Evolutionary conservation across 345 rosid species (phyloP).

Genomic region (Sonneratia caseolaris): DNA sequence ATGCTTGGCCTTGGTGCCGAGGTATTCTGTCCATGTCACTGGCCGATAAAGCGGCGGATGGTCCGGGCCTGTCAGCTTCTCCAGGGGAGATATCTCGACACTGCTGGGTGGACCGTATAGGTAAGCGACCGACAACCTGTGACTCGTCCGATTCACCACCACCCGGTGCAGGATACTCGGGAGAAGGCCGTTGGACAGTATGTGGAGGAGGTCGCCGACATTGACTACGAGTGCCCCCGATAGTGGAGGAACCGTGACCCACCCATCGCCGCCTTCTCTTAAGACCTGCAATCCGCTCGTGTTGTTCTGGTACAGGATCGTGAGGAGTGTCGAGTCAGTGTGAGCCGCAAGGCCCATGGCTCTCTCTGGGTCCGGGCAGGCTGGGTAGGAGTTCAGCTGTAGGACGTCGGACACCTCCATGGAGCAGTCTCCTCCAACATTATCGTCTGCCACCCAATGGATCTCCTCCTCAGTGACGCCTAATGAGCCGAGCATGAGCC

Average conservation of each 20-base stretch:
- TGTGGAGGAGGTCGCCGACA: constrained; percentile 39
- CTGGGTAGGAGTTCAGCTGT: constrained; percentile 40
- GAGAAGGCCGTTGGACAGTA: constrained; percentile 36
- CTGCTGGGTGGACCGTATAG: constrained; percentile 32
- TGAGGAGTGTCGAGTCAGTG: constrained; percentile 35
- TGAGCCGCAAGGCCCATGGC: constrained; percentile 50
- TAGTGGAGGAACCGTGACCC: constrained; percentile 36
- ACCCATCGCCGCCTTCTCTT: constrained; percentile 19
- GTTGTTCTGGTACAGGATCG: constrained; percentile 30
- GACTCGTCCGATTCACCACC: constrained; percentile 23
- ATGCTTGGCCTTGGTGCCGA: constrained; percentile 29
- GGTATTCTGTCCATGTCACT: constrained; percentile 36
- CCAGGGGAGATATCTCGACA: constrained; percentile 24
- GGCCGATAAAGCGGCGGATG: constrained; percentile 34
- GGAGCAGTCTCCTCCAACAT: not conserved
- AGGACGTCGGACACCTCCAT: constrained; percentile 15
- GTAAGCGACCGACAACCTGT: constrained; percentile 29
- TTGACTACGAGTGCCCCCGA: constrained; percentile 27
- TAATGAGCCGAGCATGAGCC: constrained; percentile 30
- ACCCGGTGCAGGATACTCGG: constrained; percentile 35
- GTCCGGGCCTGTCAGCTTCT: constrained; percentile 20
- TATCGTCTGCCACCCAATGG: constrained; percentile 24
- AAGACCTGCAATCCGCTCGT: constrained; percentile 34
- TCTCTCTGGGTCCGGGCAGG: constrained; percentile 39
- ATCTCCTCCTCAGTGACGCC: constrained; percentile 27